phyloP scores from a whole-genome alignment of 176 grass and related monocot genomes.

The Triticum urartu region DNA sequence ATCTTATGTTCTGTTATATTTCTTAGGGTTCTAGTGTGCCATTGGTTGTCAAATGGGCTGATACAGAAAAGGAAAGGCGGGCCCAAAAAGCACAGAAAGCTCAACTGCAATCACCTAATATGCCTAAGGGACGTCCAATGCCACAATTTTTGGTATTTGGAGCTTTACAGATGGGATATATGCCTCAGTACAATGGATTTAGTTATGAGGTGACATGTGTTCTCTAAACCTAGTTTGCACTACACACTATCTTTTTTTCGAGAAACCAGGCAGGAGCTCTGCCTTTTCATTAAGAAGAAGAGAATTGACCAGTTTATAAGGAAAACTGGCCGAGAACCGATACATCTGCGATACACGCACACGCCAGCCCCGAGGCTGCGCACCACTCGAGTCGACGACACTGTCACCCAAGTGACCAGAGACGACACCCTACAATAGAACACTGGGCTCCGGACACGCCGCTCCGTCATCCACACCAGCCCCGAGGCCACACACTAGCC shows the following conservation, averaged over 20 bases:
- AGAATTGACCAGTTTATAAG: no score
- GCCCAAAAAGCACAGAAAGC: constrained; percentile 88
- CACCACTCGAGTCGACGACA: no score
- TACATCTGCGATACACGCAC: no score
- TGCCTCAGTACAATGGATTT: constrained; percentile 93
- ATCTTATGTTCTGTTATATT: constrained; percentile 15
- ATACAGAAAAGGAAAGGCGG: constrained; percentile 99
- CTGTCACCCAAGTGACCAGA: no score
- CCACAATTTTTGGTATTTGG: constrained; percentile 86
- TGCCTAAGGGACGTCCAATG: constrained; percentile 58
- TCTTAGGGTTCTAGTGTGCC: constrained; percentile 92
- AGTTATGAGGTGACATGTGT: constrained; percentile 74
- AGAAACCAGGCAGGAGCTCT: no score
- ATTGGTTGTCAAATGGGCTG: constrained; percentile 99
- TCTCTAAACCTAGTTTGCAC: background rate
- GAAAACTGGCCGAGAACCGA: no score
- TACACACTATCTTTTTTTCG: background rate
- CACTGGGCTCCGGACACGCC: no score
- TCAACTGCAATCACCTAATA: constrained; percentile 67
- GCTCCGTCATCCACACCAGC: no score
- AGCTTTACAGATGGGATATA: constrained; percentile 87
- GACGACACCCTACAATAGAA: no score
- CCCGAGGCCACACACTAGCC: no score
- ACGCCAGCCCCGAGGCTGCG: no score
- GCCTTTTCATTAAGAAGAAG: no score